Conservation (phyloP, 768 basidiomycete species). For the Hygrocybe coccinea region DNA sequence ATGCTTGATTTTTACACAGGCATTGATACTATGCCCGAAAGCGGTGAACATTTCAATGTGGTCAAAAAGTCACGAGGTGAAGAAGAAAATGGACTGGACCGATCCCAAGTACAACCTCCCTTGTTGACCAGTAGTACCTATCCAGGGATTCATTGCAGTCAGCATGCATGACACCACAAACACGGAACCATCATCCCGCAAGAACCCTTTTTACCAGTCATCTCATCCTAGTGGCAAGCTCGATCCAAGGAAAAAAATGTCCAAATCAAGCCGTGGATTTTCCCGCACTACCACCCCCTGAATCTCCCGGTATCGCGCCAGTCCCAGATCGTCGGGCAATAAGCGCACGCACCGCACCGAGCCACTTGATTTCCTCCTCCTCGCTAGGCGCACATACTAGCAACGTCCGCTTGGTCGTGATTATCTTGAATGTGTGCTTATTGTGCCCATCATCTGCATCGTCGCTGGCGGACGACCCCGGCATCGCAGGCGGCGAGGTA, state of each 20-base stretch:
- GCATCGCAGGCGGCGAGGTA: conserved; percentile 32
- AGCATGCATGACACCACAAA: neutral
- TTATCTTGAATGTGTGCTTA: conserved; percentile 84
- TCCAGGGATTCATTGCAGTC: no score
- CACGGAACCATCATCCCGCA: neutral
- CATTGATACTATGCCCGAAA: no score
- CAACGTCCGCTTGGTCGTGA: conserved; percentile 88
- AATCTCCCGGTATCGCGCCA: conserved; percentile 47
- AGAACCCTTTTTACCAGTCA: neutral
- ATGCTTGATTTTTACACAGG: no score
- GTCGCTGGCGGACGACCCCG: conserved; percentile 28
- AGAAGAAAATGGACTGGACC: no score
- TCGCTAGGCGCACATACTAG: conserved; percentile 91
- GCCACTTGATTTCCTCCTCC: conserved; percentile 98
- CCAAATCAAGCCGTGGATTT: conserved; percentile 15
- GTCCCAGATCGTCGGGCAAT: conserved; percentile 66
- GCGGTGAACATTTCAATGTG: no score
- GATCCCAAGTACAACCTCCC: no score
- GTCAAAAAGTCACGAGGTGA: no score
- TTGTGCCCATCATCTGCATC: conserved; percentile 44
- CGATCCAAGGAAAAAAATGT: neutral
- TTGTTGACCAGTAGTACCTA: no score
- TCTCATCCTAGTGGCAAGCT: neutral
- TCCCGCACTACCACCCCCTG: conserved; percentile 18
- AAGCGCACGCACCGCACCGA: conserved; percentile 89